Percentiles rank a stretch among this genome's conserved stretches.
Conservation (phyloP, 2,329 filamentous ascomycete genomes). For the Xylariaceae sp. region DNA sequence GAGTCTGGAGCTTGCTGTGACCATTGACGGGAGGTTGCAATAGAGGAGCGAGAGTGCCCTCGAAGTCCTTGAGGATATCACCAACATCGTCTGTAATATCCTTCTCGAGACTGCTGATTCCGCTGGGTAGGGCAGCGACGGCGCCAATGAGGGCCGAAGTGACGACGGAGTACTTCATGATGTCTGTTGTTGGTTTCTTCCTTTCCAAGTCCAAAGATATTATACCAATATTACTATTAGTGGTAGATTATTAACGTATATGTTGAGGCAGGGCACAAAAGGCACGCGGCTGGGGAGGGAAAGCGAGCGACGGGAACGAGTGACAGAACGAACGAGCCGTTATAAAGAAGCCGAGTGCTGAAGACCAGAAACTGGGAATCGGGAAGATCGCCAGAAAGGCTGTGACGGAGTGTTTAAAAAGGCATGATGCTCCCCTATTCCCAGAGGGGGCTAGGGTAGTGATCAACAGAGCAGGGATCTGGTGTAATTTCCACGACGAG, state of each 20-base stretch:
- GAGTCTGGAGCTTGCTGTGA: conserved; percentile 10
- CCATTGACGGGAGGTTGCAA: conserved; percentile 4
- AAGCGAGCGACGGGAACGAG: background rate
- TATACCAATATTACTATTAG: background rate
- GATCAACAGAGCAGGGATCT: background rate
- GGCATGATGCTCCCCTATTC: background rate
- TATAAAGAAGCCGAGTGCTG: background rate
- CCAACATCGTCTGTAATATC: too few species aligned
- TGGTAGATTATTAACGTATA: too few species aligned
- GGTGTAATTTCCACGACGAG: background rate
- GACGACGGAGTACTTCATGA: conserved; percentile 13
- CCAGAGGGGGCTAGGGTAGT: background rate
- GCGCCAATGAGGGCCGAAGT: conserved; percentile 16
- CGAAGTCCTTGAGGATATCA: background rate
- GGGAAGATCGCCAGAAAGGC: background rate
- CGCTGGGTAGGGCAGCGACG: conserved; percentile 13
- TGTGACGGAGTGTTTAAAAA: background rate
- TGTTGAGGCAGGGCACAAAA: too few species aligned
- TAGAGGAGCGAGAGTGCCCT: conserved; percentile 9
- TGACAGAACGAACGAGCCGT: background rate
- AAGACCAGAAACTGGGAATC: background rate
- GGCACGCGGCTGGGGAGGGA: background rate
- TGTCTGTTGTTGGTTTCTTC: background rate
- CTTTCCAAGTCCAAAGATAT: background rate
- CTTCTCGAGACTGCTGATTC: too few species aligned